phyloP scores from a whole-genome alignment of 192 early-diverging fungal species.

The Coemansia sp. region DNA sequence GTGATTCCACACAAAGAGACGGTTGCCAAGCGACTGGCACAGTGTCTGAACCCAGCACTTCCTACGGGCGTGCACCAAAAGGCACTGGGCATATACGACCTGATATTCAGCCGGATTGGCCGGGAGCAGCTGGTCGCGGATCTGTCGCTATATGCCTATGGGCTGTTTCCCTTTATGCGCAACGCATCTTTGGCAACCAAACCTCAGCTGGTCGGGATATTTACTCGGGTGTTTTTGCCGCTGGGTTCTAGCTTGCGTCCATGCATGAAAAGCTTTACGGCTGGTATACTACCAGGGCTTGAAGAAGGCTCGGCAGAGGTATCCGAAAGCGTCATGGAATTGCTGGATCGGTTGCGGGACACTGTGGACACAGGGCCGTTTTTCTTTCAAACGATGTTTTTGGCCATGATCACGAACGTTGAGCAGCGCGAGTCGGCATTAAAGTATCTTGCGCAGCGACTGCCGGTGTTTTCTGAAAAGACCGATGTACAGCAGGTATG shows the following conservation, averaged over 20 bases:
- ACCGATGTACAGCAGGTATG: conserved; percentile 69
- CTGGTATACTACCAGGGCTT: conserved; percentile 76
- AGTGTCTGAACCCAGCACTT: conserved; percentile 91
- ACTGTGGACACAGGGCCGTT: conserved; percentile 65
- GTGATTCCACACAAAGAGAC: conserved; percentile 80
- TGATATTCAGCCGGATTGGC: conserved; percentile 71
- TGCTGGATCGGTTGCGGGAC: conserved; percentile 66
- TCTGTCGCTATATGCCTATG: conserved; percentile 80
- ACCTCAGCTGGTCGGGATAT: conserved; percentile 77
- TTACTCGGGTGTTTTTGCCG: conserved; percentile 73
- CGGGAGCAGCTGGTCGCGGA: conserved; percentile 74
- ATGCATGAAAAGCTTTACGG: conserved; percentile 74
- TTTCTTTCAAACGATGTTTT: conserved; percentile 83
- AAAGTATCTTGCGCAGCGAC: conserved; percentile 71
- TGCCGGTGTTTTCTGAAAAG: conserved; percentile 57
- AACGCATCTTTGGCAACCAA: conserved; percentile 79
- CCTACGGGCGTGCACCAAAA: conserved; percentile 96
- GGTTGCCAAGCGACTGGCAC: conserved; percentile 87
- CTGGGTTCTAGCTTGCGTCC: conserved; percentile 68
- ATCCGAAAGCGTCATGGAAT: conserved; percentile 64
- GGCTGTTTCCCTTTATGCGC: conserved; percentile 88
- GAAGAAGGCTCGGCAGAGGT: conserved; percentile 89
- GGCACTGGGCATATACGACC: conserved; percentile 80
- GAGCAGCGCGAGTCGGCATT: conserved; percentile 69
- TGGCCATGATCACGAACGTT: conserved; percentile 69